Evolutionary conservation across 139 green algal genomes (phyloP), one percentile per base, ranked within the genome.

Genomic region (Eudorina sp.): DNA sequence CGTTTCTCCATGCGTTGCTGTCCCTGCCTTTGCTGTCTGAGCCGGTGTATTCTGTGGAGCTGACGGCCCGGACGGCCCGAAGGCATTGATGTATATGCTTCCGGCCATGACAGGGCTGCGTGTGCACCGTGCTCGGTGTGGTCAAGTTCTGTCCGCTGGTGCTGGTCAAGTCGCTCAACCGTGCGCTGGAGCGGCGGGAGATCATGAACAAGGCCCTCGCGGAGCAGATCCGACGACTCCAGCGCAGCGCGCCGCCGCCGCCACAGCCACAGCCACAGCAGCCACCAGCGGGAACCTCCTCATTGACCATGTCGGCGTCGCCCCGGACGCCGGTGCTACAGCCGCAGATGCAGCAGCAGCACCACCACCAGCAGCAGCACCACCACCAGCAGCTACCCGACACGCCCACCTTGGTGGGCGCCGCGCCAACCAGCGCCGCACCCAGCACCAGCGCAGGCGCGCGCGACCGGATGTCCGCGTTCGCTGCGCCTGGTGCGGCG

Each of bases 91-190:
- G n/a, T n/a, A n/a, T n/a, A n/a, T n/a, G n/a, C n/a, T n/a, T n/a
- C n/a, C n/a, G n/a, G n/a, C n/a, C n/a, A n/a, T n/a, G n/a, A n/a
- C 81, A 87, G 81, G 46, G 45, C 81, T 87, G 81, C 45, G 64
- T 78, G 18, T 64, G 78, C 45, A 78, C 62, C 19, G 81, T 87
- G 41, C 81, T 87, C 31, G 36, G 31, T 31, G 53, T 87, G 45
- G 64, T 87, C 34, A 53, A 43, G 36, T 9, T 31, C 81, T 78
- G 81, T 68, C 81, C 81, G 2, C 36, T 40, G 16, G 81, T 77
- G 2, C 31, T 78, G 64, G 64, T 55, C 5, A 55, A 31, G 14
- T 62, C 81, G 0, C 45, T 87, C 43, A 69, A 87, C 81, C 16
- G 45, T 0, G 62, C 81, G 31, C 45, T 87, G 41, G 55, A 68